These are phyloP conservation scores for Salix arbutifolia DNA, from an alignment of 345 rosid species.

Conservation along the genomic window DNA sequence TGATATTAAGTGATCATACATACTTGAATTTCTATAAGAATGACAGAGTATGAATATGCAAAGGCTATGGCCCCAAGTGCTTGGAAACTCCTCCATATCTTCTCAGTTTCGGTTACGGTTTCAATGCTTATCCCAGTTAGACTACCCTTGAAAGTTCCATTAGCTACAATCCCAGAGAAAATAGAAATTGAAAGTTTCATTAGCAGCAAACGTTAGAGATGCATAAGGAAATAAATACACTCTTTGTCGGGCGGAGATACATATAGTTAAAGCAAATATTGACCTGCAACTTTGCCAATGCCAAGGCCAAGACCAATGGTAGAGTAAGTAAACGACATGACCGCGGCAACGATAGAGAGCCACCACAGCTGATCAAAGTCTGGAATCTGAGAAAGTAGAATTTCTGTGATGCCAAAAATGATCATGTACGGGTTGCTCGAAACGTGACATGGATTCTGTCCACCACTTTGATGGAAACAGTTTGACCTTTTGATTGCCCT, in stretches of 20 bases:
- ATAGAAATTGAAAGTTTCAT: neutral
- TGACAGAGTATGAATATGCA: neutral
- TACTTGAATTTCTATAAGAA: slow-evolving; percentile 14
- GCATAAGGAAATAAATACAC: neutral
- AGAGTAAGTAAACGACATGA: slow-evolving; percentile 17
- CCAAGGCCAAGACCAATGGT: slow-evolving; percentile 15
- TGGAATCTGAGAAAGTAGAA: slow-evolving; percentile 11
- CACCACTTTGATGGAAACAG: slow-evolving; percentile 6
- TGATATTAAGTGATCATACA: neutral
- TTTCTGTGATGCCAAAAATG: slow-evolving; percentile 3
- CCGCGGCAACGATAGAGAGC: slow-evolving; percentile 14
- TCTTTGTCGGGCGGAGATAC: neutral
- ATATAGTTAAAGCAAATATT: neutral
- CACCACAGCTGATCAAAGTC: slow-evolving; percentile 15
- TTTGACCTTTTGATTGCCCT: slow-evolving; percentile 12
- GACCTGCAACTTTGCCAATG: slow-evolving; percentile 15
- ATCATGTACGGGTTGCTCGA: slow-evolving; percentile 12
- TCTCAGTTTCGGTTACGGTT: neutral
- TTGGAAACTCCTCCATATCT: neutral
- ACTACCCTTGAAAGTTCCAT: neutral
- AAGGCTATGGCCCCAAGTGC: slow-evolving; percentile 12
- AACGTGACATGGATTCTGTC: slow-evolving; percentile 4
- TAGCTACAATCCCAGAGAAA: neutral
- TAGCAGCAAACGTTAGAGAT: neutral
- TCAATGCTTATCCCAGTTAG: neutral